Evolutionary conservation across 495 filamentous ascomycete genomes (phyloP), one percentile per base, ranked within the genome.

Genomic region (Talaromyces thailandensis): DNA sequence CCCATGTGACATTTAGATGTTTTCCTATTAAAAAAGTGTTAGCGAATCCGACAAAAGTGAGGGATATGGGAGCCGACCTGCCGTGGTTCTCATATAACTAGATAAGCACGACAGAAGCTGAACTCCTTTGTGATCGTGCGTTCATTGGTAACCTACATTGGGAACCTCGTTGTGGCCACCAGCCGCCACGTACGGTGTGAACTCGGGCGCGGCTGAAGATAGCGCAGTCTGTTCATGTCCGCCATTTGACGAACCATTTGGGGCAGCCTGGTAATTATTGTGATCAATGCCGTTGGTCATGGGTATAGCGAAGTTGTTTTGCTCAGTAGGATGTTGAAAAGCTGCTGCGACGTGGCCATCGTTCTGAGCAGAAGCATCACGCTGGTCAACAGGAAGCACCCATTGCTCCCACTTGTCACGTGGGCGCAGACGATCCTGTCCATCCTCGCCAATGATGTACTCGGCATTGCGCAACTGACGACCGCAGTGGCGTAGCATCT

Each of bases 361-460:
- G 61, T 84, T 83, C 70, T 84, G 82, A 18, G 84, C 86, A 21
- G 79, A 75, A 12, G 79, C 73, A 61, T 88, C 83, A 57, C 88
- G 84, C 62, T 85, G 77, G 26, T 82, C 78, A 51, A 86, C 70
- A 28, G 73, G 75, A 58, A 97, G 73, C 11, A 96, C 82, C 84
- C 90, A 98, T 62, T 86, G 84, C 60, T 88, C 76, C 91, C 93
- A 97, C 6, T 83, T 85, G 7, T 93, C 83, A 28, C 82, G 81
- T 45, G 81, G 82, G n/a, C 94, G 87, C 58, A 98, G 67, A n/a
- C 88, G 79, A 72, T 96, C 89, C 25, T 87, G 73, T 24, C 87
- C 86, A 70, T 96, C 91, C 14, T 84, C 79, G 37, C 88, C 87
- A 31, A 81, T 70, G 40, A 84, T 76, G 68, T 89, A 81, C 64